These are phyloP conservation scores for Anisogramma anomala DNA, from an alignment of 2,329 filamentous ascomycete species.

Conservation along the genomic window DNA sequence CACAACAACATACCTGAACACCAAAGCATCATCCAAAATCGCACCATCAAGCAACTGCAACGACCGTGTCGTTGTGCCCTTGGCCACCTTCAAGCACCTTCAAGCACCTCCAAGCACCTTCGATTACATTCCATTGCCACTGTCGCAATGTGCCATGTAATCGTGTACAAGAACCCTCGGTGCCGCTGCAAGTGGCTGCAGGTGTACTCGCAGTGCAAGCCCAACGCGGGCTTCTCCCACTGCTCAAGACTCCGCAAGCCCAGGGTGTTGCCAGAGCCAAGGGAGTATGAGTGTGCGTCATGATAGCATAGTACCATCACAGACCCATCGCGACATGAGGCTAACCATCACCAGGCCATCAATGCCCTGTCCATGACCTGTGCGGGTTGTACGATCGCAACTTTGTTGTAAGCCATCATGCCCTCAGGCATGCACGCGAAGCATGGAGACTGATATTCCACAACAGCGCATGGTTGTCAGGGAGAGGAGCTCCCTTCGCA, in stretches of 20 bases:
- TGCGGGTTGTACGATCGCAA: constrained; percentile 35
- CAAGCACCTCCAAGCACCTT: background rate
- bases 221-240: constrained; percentile 37
- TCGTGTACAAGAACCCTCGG: constrained; percentile 34
- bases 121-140: background rate
- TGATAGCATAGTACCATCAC: no score
- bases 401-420: no score
- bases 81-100: background rate
- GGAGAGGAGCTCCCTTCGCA: constrained; percentile 33
- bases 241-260: constrained; percentile 34
- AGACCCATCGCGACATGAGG: no score
- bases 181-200: constrained; percentile 44
- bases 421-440: no score
- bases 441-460: no score
- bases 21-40: no score
- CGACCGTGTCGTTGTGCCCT: no score
- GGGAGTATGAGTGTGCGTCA: constrained; percentile 17
- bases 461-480: constrained; percentile 32
- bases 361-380: constrained; percentile 33
- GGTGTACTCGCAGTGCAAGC: constrained; percentile 35
- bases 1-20: no score
- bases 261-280: constrained; percentile 25
- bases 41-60: no score
- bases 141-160: constrained; percentile 32
- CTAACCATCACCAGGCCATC: constrained; percentile 16